A percentile compares a stretch with the other conserved stretches of the same genome.
Conservation (phyloP, 73 alveolate genomes). For the Paramecium bursaria region DNA sequence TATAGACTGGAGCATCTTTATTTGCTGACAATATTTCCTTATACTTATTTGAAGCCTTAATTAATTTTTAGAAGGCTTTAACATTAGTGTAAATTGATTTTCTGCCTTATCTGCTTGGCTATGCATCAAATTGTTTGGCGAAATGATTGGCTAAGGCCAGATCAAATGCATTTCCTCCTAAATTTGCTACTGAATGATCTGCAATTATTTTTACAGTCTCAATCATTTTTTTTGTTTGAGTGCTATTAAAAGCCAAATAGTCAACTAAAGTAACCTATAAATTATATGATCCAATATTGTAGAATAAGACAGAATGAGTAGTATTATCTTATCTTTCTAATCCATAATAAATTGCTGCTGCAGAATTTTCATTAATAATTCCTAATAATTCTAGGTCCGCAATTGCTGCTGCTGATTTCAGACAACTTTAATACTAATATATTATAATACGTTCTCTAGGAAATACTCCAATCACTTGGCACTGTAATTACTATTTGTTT, state of each 20-base stretch:
- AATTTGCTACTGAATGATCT: slow-evolving; percentile 67
- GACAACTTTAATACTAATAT: slow-evolving; percentile 19
- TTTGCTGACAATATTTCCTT: slow-evolving; percentile 96
- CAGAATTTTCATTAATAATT: slow-evolving; percentile 92
- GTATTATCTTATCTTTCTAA: slow-evolving; percentile 80
- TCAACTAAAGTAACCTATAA: slow-evolving; percentile 87
- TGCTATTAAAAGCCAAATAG: slow-evolving; percentile 68
- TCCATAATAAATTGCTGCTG: slow-evolving; percentile 94
- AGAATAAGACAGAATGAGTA: slow-evolving; percentile 78
- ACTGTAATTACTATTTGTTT: slow-evolving; percentile 85
- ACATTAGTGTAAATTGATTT: slow-evolving; percentile 60
- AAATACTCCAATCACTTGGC: slow-evolving; percentile 81
- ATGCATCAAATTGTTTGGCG: slow-evolving; percentile 63
- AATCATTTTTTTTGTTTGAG: slow-evolving; percentile 25
- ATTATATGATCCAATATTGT: slow-evolving; percentile 94
- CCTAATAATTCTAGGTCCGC: slow-evolving; percentile 90
- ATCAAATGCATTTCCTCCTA: slow-evolving; percentile 78
- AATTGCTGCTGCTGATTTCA: slow-evolving; percentile 79
- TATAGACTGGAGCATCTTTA: slow-evolving; percentile 83
- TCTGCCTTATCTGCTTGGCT: slow-evolving; percentile 65
- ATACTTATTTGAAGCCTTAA: slow-evolving; percentile 72
- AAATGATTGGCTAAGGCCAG: slow-evolving; percentile 67
- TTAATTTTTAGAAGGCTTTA: slow-evolving; percentile 76
- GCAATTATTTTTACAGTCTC: slow-evolving; percentile 71
- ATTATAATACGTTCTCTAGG: slow-evolving; percentile 69